Evolutionary conservation across 495 filamentous ascomycete genomes (phyloP), one percentile per base, ranked within the genome.

Genomic region (Penicillium psychrofluorescens): DNA sequence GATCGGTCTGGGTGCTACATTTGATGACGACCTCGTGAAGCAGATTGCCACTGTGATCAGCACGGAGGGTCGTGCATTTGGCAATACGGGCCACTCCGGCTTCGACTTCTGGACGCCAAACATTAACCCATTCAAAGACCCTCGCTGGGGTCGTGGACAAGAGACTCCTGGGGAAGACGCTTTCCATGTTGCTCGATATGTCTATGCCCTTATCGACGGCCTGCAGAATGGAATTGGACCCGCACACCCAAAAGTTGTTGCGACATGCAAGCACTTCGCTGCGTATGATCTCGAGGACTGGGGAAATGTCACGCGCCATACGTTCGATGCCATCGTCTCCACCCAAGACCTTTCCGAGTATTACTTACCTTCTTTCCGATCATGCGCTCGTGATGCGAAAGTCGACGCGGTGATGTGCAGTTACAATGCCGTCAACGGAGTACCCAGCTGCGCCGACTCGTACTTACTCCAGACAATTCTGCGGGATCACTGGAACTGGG

Each of bases 61-160:
- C 10, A 85, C 72, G 5, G 80, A 88, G 55, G 79, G 75, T 8
- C 67, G 83, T 12, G 81, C 82, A 3, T 86, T 81, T 53, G 80
- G 67, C 55, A 88, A 88, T 46, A 71, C 46, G 10, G 76, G 75
- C 12, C 61, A 68, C 12, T 71, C 69, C 33, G 77, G 78, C 0
- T 56, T 86, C 5, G 77, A 86, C 53, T 77, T 67, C 41, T 88
- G 79, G 65, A 75, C 82, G 0, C 82, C 83, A 0, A 83, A 86
- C 49, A 82, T 86, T 60, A 87, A 87, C 54, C 69, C 76, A 1
- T 86, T 81, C 65, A 68, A 70, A 8, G 75, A 79, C 43, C 78
- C 78, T 0, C 59, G 76, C 4, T 82, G 78, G 78, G 78, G 78
- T 9, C 63, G 78, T n/a, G 78, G 78, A 3, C 74, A 69, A 37